These are phyloP conservation scores for Boletus patriciae DNA, from an alignment of 768 basidiomycete genomes.

Conservation along the genomic window DNA sequence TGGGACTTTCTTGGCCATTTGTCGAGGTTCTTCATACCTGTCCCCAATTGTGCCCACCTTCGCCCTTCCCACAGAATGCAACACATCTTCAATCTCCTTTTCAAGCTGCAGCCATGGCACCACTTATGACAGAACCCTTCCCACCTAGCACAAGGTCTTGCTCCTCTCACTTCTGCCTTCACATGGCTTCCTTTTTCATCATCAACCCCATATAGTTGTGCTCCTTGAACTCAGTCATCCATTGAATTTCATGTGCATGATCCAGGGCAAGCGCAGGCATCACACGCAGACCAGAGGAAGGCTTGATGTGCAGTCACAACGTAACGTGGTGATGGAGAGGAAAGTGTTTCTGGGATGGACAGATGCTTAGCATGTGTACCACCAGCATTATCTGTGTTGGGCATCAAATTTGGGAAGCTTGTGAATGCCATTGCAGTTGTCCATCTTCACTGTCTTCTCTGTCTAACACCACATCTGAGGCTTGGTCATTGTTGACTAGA, in stretches of 20 bases:
- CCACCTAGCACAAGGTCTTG: conserved; percentile 86
- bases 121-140: conserved; percentile 53
- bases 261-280: conserved; percentile 54
- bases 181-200: conserved; percentile 85
- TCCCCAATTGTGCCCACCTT: conserved; percentile 53
- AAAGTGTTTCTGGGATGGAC: conserved; percentile 66
- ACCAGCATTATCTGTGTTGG: conserved; percentile 66
- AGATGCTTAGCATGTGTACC: conserved; percentile 47
- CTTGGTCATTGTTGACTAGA: too few relatives aligned
- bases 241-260: conserved; percentile 76
- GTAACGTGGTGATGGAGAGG: conserved; percentile 54
- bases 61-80: conserved; percentile 62
- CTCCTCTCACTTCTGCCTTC: conserved; percentile 73
- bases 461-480: too few relatives aligned
- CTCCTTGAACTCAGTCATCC: conserved; percentile 90
- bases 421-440: conserved; percentile 56
- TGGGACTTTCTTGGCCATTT: conserved; percentile 66
- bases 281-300: conserved; percentile 69
- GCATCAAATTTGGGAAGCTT: conserved; percentile 86
- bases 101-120: conserved; percentile 64
- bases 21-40: too few relatives aligned
- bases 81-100: conserved; percentile 81
- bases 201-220: conserved; percentile 89
- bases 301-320: conserved; percentile 65
- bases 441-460: conserved; percentile 20